Base-by-base conservation (phyloP, 441 rosid genomes). In the Corymbia citriodora region DNA sequence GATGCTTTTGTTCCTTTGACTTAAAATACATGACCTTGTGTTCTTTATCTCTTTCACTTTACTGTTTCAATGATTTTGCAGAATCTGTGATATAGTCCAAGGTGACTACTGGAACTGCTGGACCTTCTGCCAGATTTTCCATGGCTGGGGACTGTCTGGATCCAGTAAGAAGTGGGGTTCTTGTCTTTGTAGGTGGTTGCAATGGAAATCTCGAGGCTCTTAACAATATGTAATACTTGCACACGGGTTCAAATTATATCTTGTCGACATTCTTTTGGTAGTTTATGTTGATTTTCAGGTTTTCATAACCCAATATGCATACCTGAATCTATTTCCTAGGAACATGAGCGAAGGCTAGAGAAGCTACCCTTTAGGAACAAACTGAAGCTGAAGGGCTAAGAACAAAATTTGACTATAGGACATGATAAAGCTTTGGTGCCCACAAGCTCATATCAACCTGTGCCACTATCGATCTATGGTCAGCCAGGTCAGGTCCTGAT, bases 111-210 rank as follows among this genome's bases (percentile, higher is more conserved):
- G 89, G 92, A 8, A 97, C 97, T 68, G 94, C 94, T 90, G 98
- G 98, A 59, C 99, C 99, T 88, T 97, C 96, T 91, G 97, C 99
- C 45, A 97, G 99, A 93, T 97, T 97, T 94, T 97, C 99, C 85
- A 93, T 96, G 87, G 95, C 99, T 48, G 99, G 99, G 93, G 99
- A 96, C 91, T 95, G 96, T 92, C 95, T 97, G 93, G 98, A 97
- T 94, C 99, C 99, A 15, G 90, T 93, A 87, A 95, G 93, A 92
- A 92, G 94, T 68, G 99, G 99, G 23, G 94, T 95, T 90, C 97
- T 97, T 90, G 93, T 96, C 90, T 94, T 98, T 91, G 90, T 97
- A 36, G 99, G 99, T 92, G 99, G 99, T 91, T 98, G 99, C 95
- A 96, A 95, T 93, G 97, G 95, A 94, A 94, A 93, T 92, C 99